A percentile compares a stretch with the other conserved stretches of the same genome.
Conservation (phyloP, 2,329 filamentous ascomycete species). For the Alternaria hordeiaustralica region DNA sequence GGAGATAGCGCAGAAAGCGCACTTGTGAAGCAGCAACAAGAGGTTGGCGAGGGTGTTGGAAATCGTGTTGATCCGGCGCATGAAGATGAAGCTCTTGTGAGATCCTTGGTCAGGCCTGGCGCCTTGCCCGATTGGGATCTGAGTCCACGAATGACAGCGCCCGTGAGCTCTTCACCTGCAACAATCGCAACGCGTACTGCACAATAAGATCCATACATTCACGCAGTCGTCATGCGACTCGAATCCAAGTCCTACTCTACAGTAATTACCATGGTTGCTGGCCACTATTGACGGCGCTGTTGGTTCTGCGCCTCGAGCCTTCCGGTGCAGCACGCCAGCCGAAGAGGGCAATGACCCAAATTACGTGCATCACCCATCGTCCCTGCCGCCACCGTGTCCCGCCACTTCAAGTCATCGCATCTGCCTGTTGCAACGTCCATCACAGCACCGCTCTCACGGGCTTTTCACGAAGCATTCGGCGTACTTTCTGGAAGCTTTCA, state of each 20-base stretch:
- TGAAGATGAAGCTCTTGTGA: constrained; percentile 33
- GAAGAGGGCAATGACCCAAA: constrained; percentile 21
- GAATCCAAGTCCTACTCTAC: neutral
- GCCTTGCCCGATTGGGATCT: constrained; percentile 15
- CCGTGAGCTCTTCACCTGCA: constrained; percentile 3
- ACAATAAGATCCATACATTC: neutral
- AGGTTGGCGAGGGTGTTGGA: constrained; percentile 25
- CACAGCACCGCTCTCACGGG: neutral
- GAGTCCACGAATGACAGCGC: constrained; percentile 16
- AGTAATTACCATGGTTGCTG: neutral
- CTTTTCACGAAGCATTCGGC: neutral
- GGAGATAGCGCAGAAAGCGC: neutral
- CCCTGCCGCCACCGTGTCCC: neutral
- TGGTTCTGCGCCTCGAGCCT: constrained; percentile 6
- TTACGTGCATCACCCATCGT: constrained; percentile 12
- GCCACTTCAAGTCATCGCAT: neutral
- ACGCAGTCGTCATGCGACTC: neutral
- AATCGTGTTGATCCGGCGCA: constrained; percentile 26
- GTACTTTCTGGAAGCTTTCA: constrained; percentile 17
- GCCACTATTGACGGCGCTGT: neutral
- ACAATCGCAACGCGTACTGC: neutral
- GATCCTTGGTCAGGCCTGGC: constrained; percentile 18
- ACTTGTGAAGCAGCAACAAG: constrained; percentile 13
- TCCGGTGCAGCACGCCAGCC: constrained; percentile 23
- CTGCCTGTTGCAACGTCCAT: neutral